phyloP scores from a whole-genome alignment of 2,329 filamentous ascomycete species.

The Sporothrix humicola region DNA sequence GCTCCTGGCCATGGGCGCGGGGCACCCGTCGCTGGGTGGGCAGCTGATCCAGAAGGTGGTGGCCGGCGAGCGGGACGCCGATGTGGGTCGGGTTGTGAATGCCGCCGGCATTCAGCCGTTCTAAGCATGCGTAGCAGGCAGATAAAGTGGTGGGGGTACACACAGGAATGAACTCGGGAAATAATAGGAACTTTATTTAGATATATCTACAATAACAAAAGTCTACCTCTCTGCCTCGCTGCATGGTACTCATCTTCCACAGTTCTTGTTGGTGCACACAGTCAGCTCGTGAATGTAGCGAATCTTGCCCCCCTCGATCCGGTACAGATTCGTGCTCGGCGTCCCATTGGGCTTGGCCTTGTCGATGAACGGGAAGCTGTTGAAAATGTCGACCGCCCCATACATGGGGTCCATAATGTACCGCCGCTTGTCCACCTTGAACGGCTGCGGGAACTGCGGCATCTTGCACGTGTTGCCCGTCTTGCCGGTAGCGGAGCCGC shows the following conservation, averaged over 20 bases:
- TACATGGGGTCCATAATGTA: conserved; percentile 38
- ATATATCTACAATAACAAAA: not conserved
- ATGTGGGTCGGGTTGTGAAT: conserved; percentile 25
- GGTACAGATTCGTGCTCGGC: conserved; percentile 38
- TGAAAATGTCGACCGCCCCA: conserved; percentile 38
- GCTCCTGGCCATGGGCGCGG: conserved; percentile 38
- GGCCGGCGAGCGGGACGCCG: conserved; percentile 48
- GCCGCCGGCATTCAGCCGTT: conserved; percentile 22
- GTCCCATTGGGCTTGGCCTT: conserved; percentile 38
- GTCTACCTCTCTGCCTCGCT: not conserved
- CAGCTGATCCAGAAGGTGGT: conserved; percentile 48
- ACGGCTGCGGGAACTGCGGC: conserved; percentile 33
- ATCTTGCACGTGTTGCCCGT: conserved; percentile 34
- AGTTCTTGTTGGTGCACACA: conserved; percentile 38
- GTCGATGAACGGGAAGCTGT: conserved; percentile 40
- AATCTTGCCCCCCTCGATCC: conserved; percentile 39
- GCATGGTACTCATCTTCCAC: not conserved
- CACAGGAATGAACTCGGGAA: too few relatives aligned
- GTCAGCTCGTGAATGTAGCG: conserved; percentile 41
- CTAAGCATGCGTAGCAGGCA: not conserved
- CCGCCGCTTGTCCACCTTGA: conserved; percentile 35
- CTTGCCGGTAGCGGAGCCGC: conserved; percentile 33
- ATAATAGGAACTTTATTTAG: too few relatives aligned
- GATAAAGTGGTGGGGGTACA: not conserved
- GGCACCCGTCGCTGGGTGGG: conserved; percentile 41